These are phyloP conservation scores for Boletellus sp. DNA, from an alignment of 768 basidiomycete species.

Conservation along the genomic window DNA sequence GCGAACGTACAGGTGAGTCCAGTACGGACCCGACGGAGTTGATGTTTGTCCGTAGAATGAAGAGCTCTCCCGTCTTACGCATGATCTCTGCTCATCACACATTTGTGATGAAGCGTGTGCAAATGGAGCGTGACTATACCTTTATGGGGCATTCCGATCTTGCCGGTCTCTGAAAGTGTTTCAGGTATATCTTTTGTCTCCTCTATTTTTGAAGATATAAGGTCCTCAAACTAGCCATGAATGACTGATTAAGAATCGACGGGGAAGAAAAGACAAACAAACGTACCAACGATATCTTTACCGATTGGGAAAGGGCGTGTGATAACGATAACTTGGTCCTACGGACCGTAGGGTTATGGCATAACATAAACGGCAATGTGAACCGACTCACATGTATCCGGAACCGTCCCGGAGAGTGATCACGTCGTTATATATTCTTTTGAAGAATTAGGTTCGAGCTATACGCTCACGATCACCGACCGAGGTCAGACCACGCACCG, in stretches of 20 bases:
- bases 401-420: conserved; percentile 93
- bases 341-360: conserved; percentile 5
- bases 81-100: conserved; percentile 68
- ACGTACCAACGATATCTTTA: conserved; percentile 87
- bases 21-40: conserved; percentile 96
- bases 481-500: conserved; percentile 47
- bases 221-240: conserved; percentile 71
- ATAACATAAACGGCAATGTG: conserved; percentile 8
- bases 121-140: conserved; percentile 36
- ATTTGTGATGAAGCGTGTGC: conserved; percentile 11
- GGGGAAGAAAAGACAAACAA: conserved; percentile 15
- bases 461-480: conserved; percentile 3
- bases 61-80: conserved; percentile 94
- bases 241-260: neutral
- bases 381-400: conserved; percentile 77
- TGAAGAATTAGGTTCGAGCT: conserved; percentile 32
- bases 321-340: conserved; percentile 97
- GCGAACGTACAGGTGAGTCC: conserved; percentile 77
- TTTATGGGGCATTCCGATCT: conserved; percentile 87
- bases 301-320: conserved; percentile 92
- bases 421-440: conserved; percentile 92
- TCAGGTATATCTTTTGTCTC: conserved; percentile 96
- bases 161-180: conserved; percentile 88
- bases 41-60: conserved; percentile 90
- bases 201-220: conserved; percentile 90